phyloP scores from a whole-genome alignment of 148 eudicot genomes.

The Fagopyrum esculentum region DNA sequence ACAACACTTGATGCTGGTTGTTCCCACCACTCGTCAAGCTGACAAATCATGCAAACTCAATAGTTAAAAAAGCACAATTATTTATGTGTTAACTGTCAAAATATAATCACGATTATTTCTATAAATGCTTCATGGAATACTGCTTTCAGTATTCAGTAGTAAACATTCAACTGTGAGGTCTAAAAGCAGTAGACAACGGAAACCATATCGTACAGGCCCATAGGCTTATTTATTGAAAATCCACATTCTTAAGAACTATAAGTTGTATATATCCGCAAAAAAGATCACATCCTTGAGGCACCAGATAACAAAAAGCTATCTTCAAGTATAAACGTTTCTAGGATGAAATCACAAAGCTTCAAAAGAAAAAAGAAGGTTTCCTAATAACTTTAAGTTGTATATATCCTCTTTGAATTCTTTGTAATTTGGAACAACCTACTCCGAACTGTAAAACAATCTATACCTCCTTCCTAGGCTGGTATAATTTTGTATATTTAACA shows the following conservation, averaged over 20 bases:
- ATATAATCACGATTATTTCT: background rate
- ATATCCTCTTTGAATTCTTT: background rate
- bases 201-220: background rate
- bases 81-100: background rate
- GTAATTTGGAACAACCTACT: background rate
- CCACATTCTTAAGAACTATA: background rate
- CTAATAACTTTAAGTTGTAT: background rate
- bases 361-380: background rate
- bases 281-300: background rate
- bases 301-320: background rate
- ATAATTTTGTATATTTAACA: background rate
- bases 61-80: background rate
- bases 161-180: background rate
- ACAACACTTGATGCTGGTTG: conserved; percentile 94
- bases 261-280: too few relatives aligned
- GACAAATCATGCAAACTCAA: conserved; percentile 15
- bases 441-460: background rate
- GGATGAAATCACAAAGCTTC: background rate
- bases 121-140: background rate
- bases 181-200: background rate
- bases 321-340: background rate
- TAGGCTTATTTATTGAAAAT: background rate
- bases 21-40: conserved; percentile 99
- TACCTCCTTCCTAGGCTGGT: background rate
- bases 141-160: background rate